phyloP scores from a whole-genome alignment of 73 alveolate species.

The Symbiodinium natans region DNA sequence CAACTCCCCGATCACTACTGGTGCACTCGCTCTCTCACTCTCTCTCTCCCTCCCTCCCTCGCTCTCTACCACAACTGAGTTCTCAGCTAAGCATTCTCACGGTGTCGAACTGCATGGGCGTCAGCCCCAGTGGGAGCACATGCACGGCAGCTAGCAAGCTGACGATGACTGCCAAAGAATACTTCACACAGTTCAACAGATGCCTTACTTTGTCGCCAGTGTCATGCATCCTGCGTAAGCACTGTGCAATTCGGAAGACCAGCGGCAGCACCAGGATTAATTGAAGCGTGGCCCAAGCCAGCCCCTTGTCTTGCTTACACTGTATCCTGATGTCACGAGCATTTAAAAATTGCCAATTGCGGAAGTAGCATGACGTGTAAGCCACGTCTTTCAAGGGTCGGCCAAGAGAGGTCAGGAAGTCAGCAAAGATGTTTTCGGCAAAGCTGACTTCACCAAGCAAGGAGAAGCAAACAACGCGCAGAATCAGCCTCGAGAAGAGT shows the following conservation, averaged over 20 bases:
- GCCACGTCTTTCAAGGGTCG: constrained; percentile 90
- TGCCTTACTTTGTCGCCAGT: constrained; percentile 26
- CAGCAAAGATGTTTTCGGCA: constrained; percentile 76
- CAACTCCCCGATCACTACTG: no score
- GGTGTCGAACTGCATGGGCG: constrained; percentile 5
- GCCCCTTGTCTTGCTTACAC: constrained; percentile 34
- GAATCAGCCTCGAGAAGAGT: constrained; percentile 19
- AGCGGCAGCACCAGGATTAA: constrained; percentile 49
- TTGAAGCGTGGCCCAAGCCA: constrained; percentile 73
- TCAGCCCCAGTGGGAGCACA: constrained; percentile 33
- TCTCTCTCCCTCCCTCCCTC: no score
- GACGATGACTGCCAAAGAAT: constrained; percentile 38
- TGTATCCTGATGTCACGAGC: constrained; percentile 55
- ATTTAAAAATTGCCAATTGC: constrained; percentile 36
- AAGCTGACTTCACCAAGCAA: constrained; percentile 47
- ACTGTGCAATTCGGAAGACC: constrained; percentile 70
- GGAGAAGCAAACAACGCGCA: constrained; percentile 47
- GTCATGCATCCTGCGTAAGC: constrained; percentile 54
- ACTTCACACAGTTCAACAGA: constrained; percentile 52
- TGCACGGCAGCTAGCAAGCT: constrained; percentile 45
- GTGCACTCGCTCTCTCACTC: no score
- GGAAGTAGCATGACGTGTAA: constrained; percentile 55
- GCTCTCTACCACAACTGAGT: no score
- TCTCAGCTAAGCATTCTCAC: background rate
- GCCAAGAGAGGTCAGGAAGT: constrained; percentile 68